Evolutionary conservation across 352 stramenopile genomes (phyloP).

Genomic region (Phytophthora lateralis): DNA sequence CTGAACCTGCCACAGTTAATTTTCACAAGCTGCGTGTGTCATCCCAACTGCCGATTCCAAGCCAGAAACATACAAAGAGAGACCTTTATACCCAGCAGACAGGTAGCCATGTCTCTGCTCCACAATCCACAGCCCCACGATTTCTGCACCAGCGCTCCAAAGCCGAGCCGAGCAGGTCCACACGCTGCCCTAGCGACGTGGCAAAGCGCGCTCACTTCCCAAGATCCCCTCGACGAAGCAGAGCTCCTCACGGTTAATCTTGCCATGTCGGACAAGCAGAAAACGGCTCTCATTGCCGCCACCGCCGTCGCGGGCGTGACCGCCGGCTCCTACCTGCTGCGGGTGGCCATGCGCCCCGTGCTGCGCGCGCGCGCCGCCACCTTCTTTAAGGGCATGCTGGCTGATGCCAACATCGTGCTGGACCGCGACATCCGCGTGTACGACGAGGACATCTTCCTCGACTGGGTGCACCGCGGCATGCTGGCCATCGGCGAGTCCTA

Average conservation of each 20-base stretch:
- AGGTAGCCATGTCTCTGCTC: constrained; percentile 8
- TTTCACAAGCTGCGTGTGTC: neutral
- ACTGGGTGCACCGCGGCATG: constrained; percentile 88
- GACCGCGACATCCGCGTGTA: constrained; percentile 83
- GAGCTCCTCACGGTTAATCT: neutral
- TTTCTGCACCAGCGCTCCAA: constrained; percentile 30
- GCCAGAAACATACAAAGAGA: constrained; percentile 22
- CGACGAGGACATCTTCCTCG: constrained; percentile 85
- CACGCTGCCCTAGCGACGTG: constrained; percentile 16
- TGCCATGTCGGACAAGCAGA: constrained; percentile 62
- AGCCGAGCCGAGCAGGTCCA: constrained; percentile 27
- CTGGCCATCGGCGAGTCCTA: constrained; percentile 88
- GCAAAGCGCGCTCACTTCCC: constrained; percentile 33
- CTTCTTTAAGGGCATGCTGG: constrained; percentile 86
- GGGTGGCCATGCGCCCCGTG: constrained; percentile 69
- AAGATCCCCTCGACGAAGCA: constrained; percentile 32
- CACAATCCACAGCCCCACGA: constrained; percentile 17
- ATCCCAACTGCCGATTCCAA: constrained; percentile 14
- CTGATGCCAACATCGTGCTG: constrained; percentile 80
- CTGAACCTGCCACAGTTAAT: constrained; percentile 7
- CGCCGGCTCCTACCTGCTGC: constrained; percentile 72
- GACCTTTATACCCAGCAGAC: constrained; percentile 13
- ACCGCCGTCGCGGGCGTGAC: constrained; percentile 64
- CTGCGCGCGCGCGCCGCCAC: constrained; percentile 67
- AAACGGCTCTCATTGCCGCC: constrained; percentile 74